Conservation (phyloP, 805 yeast genomes). For the Monosporozyma siamensis region DNA sequence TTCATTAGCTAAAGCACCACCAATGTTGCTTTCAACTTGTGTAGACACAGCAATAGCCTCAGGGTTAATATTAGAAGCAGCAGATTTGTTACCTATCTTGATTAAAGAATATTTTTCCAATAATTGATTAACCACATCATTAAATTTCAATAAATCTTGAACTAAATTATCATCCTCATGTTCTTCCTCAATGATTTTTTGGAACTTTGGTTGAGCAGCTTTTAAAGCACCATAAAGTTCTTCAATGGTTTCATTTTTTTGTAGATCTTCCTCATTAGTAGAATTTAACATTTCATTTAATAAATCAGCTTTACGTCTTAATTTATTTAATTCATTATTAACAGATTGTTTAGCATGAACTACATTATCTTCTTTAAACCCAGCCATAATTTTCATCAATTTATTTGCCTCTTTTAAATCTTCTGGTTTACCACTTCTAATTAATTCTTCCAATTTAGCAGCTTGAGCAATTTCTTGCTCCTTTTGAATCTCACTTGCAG, state of each 20-base stretch:
- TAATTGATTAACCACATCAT: slow-evolving; percentile 65
- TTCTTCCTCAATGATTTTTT: slow-evolving; percentile 76
- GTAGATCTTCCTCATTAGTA: slow-evolving; percentile 32
- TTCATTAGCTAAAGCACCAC: slow-evolving; percentile 33
- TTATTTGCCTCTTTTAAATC: slow-evolving; percentile 95
- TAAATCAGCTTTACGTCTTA: slow-evolving; percentile 77
- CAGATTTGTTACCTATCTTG: slow-evolving; percentile 46
- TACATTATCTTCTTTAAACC: slow-evolving; percentile 74
- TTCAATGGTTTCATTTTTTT: slow-evolving; percentile 53
- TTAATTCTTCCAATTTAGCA: slow-evolving; percentile 91
- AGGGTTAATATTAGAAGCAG: slow-evolving; percentile 43
- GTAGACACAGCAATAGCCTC: slow-evolving; percentile 18
- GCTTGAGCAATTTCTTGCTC: slow-evolving; percentile 90
- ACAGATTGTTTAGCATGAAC: slow-evolving; percentile 64
- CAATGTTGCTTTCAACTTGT: slow-evolving; percentile 17
- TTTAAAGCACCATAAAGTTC: slow-evolving; percentile 75
- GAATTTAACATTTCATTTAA: slow-evolving; percentile 75
- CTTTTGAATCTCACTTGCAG: slow-evolving; percentile 80
- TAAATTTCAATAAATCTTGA: slow-evolving; percentile 52
- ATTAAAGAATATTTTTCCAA: slow-evolving; percentile 57
- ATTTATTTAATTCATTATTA: slow-evolving; percentile 72
- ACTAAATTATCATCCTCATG: slow-evolving; percentile 60
- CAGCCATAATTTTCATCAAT: slow-evolving; percentile 96
- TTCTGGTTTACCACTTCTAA: slow-evolving; percentile 90
- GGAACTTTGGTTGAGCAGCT: slow-evolving; percentile 78